Conservation (phyloP, 768 basidiomycete species). For the Boletus rufocinnamomeus region DNA sequence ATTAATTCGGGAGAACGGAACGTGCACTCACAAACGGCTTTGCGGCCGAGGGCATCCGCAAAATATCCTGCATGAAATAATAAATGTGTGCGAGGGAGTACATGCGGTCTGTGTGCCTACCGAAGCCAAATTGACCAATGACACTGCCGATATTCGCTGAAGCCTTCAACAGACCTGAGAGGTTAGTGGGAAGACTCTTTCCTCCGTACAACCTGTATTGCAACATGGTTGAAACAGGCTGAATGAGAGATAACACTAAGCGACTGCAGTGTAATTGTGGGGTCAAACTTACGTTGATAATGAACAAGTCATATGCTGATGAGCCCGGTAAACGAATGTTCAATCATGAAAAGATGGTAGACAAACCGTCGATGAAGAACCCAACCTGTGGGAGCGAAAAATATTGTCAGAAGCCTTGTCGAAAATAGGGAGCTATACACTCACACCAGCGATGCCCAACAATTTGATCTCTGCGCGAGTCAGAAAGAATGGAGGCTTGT, state of each 20-base stretch:
- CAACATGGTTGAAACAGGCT: constrained; percentile 70
- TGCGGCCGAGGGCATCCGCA: constrained; percentile 69
- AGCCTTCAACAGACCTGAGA: constrained; percentile 67
- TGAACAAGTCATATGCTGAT: constrained; percentile 68
- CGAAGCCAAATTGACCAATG: constrained; percentile 67
- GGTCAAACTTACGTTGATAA: constrained; percentile 55
- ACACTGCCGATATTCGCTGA: constrained; percentile 73
- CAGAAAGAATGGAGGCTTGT: constrained; percentile 42
- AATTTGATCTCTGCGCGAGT: constrained; percentile 56
- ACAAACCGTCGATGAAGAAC: constrained; percentile 69
- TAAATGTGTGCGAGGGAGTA: neutral
- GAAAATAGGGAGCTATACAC: constrained; percentile 20
- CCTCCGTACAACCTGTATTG: constrained; percentile 65
- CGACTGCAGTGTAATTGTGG: neutral
- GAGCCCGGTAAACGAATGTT: constrained; percentile 7
- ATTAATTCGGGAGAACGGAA: neutral
- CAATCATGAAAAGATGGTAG: neutral
- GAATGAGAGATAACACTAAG: neutral
- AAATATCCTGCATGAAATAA: constrained; percentile 47
- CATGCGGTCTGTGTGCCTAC: constrained; percentile 30
- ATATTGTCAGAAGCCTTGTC: neutral
- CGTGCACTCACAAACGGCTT: constrained; percentile 54
- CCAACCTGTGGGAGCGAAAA: constrained; percentile 47
- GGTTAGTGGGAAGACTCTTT: constrained; percentile 47
- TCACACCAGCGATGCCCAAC: constrained; percentile 60